Base-by-base conservation (phyloP, 2,329 filamentous ascomycete species). In the Hypoxylon sp. region DNA sequence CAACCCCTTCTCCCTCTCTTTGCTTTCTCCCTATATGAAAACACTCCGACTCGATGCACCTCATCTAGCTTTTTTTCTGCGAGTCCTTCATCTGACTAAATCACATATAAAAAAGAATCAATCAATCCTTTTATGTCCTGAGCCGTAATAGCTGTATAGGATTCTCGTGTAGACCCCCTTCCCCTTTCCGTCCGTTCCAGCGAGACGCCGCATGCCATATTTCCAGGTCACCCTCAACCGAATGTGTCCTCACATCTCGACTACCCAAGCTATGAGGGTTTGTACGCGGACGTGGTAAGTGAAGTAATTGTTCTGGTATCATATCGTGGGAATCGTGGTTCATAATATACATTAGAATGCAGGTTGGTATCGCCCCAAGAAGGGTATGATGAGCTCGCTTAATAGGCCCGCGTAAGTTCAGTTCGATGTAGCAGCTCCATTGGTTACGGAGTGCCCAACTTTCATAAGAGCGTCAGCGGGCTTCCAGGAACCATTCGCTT, bases 321-420 rank as follows among this genome's bases (percentile, higher is more conserved):
- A 64, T 73, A 57, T 73, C 73, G 67, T 75, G 59, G 62, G 65
- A 74, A 60, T 75, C 72, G 65, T 76, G 50, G 72, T 73, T 72
- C 72, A 51, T 75, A 75, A 74, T 75, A 69, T 76, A 76, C 74
- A 75, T 69, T 63, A 67, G 59, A 61, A 68, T 61, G 58, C 58
- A 60, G 65, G 36, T 48, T 14, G 36, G 34, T 13, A 38, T 55
- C 28, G 34, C n/a, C 38, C n/a, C 25, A 19, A 34, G 13, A 46
- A 49, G 7, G 25, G 60, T 45, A 46, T 46, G 11, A 19, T 52
- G n/a, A 25, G 48, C 21, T 48, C 34, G 32, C 48, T 38, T 46
- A 52, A 17, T 55, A 34, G 19, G 30, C 17, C 13, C 41, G 41
- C n/a, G 49, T 45, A 56, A 30, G 53, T 62, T 55, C 25, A n/a